Base-by-base conservation (phyloP, 169 alveolate species). In the Plasmodium blacklocki region DNA sequence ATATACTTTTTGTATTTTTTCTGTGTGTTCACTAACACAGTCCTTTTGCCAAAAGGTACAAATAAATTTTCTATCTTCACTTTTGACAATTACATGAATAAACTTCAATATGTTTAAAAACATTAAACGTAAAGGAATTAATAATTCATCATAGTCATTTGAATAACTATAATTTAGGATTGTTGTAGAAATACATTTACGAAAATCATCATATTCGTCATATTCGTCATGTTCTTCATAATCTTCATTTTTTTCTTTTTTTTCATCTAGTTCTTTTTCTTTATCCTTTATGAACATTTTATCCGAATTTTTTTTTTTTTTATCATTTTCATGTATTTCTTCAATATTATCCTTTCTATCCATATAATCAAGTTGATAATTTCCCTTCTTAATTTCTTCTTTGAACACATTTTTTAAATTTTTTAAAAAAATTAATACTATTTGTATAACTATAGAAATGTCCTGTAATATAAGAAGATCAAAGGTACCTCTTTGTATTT, bases 31-130 rank as follows among this genome's bases (percentile, higher is more conserved):
- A 23, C 14, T 71, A 21, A 9, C 3, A 11, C 21, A 18, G 3
- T 45, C 11, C 47, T 66, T 78, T 6, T 64, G 58, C 89, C 89
- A 78, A 52, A 78, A 78, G 70, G 67, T 78, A 49, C 89, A 78
- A 6, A 78, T 71, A 66, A 9, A 39, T 26, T 45, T 63, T 14
- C 58, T 3, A 9, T 23, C n/a, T 11, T 58, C 11, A 21, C 39
- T 58, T 52, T 78, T 63, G 14, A 59, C 15, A 58, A 45, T 64
- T n/a, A 15, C 14, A 52, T 78, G 89, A 0, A 66, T 12, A 8
- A 52, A 9, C 32, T 78, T 78, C 19, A 78, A 54, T 1, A 78
- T 43, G 5, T 78, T 78, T 52, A 78, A 66, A 3, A 78, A 19
- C 76, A 67, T 78, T 58, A 78, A 32, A 4, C 89, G 29, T 21